These are phyloP conservation scores for Acorus gramineus DNA, from an alignment of 106 monocot species.

Conservation along the genomic window DNA sequence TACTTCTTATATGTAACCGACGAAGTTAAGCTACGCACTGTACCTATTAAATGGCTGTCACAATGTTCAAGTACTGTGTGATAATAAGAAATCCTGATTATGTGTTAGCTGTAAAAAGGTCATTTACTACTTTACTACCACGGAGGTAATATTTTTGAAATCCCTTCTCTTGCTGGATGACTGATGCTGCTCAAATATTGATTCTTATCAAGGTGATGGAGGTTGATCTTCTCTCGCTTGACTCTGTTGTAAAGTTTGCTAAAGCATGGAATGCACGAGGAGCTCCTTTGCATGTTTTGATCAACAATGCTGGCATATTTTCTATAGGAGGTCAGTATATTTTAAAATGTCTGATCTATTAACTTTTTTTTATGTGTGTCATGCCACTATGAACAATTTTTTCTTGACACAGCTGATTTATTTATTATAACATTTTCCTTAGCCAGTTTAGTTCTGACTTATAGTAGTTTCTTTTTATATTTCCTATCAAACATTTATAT, in stretches of 20 bases:
- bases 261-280: conserved; percentile 81
- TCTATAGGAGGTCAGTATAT: conserved; percentile 68
- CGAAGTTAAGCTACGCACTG: no score
- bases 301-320: conserved; percentile 98
- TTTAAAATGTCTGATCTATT: conserved; percentile 1
- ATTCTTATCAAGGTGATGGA: conserved; percentile 74
- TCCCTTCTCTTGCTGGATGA: conserved; percentile 2
- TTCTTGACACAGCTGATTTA: no score
- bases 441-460: neutral
- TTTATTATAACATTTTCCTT: no score
- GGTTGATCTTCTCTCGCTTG: conserved; percentile 82
- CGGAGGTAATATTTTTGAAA: neutral
- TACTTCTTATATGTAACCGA: no score
- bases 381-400: neutral
- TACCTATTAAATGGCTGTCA: no score
- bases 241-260: conserved; percentile 81
- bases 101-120: no score
- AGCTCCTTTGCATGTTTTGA: conserved; percentile 62
- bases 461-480: no score
- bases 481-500: no score
- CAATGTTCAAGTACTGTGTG: no score
- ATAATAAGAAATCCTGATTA: no score
- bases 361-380: neutral
- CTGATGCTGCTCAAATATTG: conserved; percentile 14
- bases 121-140: no score